Base-by-base conservation (phyloP, 2,329 filamentous ascomycete genomes). In the Scedosporium dehoogii region DNA sequence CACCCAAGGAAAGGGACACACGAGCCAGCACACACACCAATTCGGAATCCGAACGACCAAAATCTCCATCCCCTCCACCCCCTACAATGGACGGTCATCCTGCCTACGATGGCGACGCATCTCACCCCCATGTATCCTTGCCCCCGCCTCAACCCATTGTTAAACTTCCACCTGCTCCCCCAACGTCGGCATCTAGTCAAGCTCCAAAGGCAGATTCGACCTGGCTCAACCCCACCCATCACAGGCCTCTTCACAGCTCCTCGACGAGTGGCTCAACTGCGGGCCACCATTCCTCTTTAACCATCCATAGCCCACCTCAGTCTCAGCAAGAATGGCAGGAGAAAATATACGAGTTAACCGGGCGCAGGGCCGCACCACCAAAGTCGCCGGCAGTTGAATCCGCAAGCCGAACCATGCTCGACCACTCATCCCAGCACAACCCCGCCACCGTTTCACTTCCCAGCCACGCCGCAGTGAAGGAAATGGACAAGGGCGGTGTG, bases 61-160 rank as follows among this genome's bases (percentile, higher is more conserved):
- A 76, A 21, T 88, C 85, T 5, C 85, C 88, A 16, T 88, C 87
- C 3, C 89, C 88, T 0, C 89, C 89, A 3, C 89, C 90, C 57
- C 88, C 88, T 0, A 86, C 84, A 21, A 85, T 84, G 73, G 81
- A 84, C 65, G 85, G 82, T 9, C 89, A 92, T 68, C 89, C 89
- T 5, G 89, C 82, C 1, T 90, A 89, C 66, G 85, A 87, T 67
- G 87, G 88, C 33, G 84, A 90, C 68, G 78, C 76, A 1, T 75
- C 76, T 41, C 85, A 82, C 63, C 89, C 90, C 3, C 82, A 87
- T 63, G 89, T 92, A 6, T 85, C 84, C 42, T 75, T 92, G 7
- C 90, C 90, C 0, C 83, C 79, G 44, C 85, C 86, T 6, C 81
- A 87, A 62, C 90, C 91, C 38, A 83, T 91, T 27, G 92, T 97